Conservation (phyloP, 2,329 filamentous ascomycete genomes). For the Canariomyces notabilis region DNA sequence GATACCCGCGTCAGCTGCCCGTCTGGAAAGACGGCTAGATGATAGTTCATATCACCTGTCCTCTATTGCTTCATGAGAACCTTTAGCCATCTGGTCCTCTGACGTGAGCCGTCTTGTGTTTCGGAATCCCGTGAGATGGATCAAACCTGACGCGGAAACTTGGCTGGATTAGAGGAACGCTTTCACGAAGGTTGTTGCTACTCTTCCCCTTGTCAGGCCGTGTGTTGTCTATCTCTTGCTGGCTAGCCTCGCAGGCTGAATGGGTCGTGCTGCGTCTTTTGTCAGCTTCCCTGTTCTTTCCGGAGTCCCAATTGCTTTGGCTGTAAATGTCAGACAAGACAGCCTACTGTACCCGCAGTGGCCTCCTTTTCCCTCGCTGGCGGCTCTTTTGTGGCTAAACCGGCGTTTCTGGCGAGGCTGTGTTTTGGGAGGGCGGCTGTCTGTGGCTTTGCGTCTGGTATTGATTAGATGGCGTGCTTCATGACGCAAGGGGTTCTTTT, state of each 20-base stretch:
- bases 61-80: too few species aligned
- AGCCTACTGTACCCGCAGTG: not conserved
- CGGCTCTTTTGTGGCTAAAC: not conserved
- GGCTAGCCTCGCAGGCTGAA: slow-evolving; percentile 14
- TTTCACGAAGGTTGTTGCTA: not conserved
- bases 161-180: too few species aligned
- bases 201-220: not conserved
- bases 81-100: too few species aligned
- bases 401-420: not conserved
- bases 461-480: slow-evolving; percentile 1
- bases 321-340: not conserved
- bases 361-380: not conserved
- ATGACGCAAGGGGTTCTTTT: slow-evolving; percentile 3
- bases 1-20: too few species aligned
- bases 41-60: too few species aligned
- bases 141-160: too few species aligned
- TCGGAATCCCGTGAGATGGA: too few species aligned
- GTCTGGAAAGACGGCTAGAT: too few species aligned
- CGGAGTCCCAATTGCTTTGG: too few species aligned
- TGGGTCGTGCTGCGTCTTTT: not conserved
- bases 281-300: too few species aligned
- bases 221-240: not conserved
- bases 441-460: slow-evolving; percentile 1
- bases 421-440: slow-evolving; percentile 1
- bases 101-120: too few species aligned